These are phyloP conservation scores for Penicillium coprophilum DNA, from an alignment of 495 filamentous ascomycete genomes.

Conservation along the genomic window DNA sequence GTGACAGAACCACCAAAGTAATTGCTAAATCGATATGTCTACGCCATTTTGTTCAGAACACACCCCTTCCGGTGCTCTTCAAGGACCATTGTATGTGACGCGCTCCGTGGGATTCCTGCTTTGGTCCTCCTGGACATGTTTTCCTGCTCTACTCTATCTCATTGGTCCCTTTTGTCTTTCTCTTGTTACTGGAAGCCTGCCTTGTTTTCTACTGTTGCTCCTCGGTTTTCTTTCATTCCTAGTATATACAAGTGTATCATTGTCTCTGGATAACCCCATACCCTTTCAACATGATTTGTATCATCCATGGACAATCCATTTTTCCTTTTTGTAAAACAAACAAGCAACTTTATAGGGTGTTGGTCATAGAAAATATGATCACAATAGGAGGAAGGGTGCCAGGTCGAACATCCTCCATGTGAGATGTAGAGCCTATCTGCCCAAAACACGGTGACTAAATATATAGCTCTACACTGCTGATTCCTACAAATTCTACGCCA, in stretches of 20 bases:
- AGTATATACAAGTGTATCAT: conserved; percentile 42
- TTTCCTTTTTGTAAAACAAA: background rate
- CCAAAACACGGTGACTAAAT: background rate
- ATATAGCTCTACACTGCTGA: background rate
- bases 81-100: conserved; percentile 4
- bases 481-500: background rate
- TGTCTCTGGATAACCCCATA: conserved; percentile 31
- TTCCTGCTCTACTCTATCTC: conserved; percentile 14
- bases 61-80: background rate
- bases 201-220: conserved; percentile 8
- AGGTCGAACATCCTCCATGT: background rate
- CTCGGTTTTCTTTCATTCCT: conserved; percentile 16
- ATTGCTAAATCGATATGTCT: conserved; percentile 1
- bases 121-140: conserved; percentile 9
- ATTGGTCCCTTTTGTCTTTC: conserved; percentile 14
- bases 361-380: background rate
- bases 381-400: background rate
- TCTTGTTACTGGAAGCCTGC: conserved; percentile 25
- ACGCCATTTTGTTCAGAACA: background rate
- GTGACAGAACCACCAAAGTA: conserved; percentile 64
- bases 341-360: background rate
- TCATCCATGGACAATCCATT: background rate
- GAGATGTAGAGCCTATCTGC: background rate
- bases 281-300: conserved; percentile 21
- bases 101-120: conserved; percentile 11